Base-by-base conservation (phyloP, 305 asterid genomes). In the Solanum aculeatissimum region DNA sequence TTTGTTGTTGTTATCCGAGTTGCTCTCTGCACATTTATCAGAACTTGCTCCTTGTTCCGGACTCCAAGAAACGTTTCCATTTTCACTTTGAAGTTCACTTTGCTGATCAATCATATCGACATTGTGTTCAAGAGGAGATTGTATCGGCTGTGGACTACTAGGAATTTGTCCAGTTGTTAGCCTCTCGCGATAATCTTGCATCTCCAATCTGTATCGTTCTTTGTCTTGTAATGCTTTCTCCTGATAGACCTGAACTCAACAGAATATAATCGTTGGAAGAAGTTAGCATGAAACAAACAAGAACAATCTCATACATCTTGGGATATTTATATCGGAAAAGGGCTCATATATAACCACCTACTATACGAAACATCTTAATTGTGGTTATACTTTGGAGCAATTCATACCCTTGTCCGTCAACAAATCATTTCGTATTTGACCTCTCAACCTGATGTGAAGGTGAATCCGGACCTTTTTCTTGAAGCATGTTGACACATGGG, bases 151-250 rank as follows among this genome's bases (percentile, higher is more conserved):
- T 2, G 86, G 83, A 35, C 27, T 57, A 7, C 25, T 12, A 21
- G 9, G 32, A 18, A 83, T 55, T 81, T 91, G 91, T 12, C 92
- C 94, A 0, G 87, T 88, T 83, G 89, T 83, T 75, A 87, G 80
- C 62, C 94, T 89, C 82, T 92, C 92, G 16, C 90, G 83, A 49
- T 94, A 96, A 19, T 62, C 92, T 86, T 92, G 94, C 97, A 93
- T 92, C 88, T 96, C 98, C 55, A 74, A 16, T 85, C 77, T 87
- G 92, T 95, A 94, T 32, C 98, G 85, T 84, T 92, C 97, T 91
- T 93, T 96, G 90, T 96, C 98, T 80, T 70, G 89, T 2, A 84
- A 49, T 10, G 99, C 99, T 58, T 90, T 91, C 89, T 92, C 98
- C 85, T 94, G 96, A 87, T 93, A 96, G 66, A 92, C 88, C 99